Base-by-base conservation (phyloP, 192 early-diverging fungal genomes). In the Coemansia guatemalensis region DNA sequence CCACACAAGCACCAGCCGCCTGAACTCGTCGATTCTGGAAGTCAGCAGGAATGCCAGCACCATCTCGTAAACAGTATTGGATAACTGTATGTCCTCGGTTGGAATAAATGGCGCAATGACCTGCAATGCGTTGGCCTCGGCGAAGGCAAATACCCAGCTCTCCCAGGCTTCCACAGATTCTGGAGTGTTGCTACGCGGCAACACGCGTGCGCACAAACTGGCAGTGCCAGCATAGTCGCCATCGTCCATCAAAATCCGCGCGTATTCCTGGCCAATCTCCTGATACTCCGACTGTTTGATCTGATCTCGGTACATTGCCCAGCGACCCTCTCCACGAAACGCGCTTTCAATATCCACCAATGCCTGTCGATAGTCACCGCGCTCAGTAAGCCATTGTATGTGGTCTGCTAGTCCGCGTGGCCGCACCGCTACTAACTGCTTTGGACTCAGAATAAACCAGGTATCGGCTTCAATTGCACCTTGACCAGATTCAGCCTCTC, bases 371-470 rank as follows among this genome's bases (percentile, higher is more conserved):
- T 94, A 97, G 48, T 85, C 69, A 23, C 82, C 82, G 23, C 90
- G 83, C 41, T 93, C 92, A n/a, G 90, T 73, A 18, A 97, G 81
- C 93, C 95, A 99, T 51, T 93, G 88, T 51, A 99, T 87, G 65
- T 96, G 96, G 75, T 99, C 97, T 33, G 89, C 87, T 29, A 92
- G 53, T 65, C 94, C 93, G n/a, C 96, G 85, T 2, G 91, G 92
- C 25, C 87, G 85, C 5, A 95, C 96, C 5, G 91, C 81, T 21
- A 99, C 86, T 25, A 98, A 85, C 79, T 97, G 94, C 73, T 96
- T 96, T 4, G 97, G 97, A 18, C 92, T 93, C 29, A 95, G 83
- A 17, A 99, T 85, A 67, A 95, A 97, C 74, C 93, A 98, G 61
- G 90, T 87, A 53, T 91, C 87, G 48, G 96, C 90, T 55, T 75